A percentile compares a stretch with the other conserved stretches of the same genome.
Conservation (phyloP, 2,329 filamentous ascomycete genomes). For the Torrubiella hemipterigena region DNA sequence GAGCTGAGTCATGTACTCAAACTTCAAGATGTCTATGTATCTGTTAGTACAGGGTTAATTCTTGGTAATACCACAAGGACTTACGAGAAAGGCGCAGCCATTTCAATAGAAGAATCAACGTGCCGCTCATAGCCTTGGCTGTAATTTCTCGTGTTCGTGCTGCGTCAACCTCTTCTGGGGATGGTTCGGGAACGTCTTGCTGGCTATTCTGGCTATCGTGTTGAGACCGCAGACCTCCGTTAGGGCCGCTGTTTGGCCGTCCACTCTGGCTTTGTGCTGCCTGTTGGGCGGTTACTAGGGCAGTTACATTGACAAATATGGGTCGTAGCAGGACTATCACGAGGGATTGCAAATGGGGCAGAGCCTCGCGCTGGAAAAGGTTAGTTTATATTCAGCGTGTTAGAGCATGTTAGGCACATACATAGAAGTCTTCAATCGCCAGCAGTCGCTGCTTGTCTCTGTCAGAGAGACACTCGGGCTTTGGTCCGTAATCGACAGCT, state of each 20-base stretch:
- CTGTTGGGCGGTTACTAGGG: constrained; percentile 56
- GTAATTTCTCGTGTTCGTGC: constrained; percentile 76
- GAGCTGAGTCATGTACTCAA: constrained; percentile 89
- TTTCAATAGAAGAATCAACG: constrained; percentile 77
- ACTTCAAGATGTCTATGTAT: constrained; percentile 71
- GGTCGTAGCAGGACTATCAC: constrained; percentile 88
- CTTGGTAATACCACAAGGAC: constrained; percentile 20
- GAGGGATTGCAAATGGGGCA: constrained; percentile 83
- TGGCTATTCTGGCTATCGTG: constrained; percentile 18
- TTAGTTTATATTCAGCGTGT: constrained; percentile 15
- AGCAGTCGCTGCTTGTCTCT: constrained; percentile 52
- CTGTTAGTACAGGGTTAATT: constrained; percentile 8
- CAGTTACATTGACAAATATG: constrained; percentile 75
- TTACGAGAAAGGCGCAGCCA: constrained; percentile 93
- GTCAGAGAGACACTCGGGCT: constrained; percentile 32
- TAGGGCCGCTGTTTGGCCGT: constrained; percentile 23
- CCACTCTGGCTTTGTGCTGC: constrained; percentile 32
- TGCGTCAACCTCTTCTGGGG: constrained; percentile 69
- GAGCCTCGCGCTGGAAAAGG: constrained; percentile 46
- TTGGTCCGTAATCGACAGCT: constrained; percentile 33
- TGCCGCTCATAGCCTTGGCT: constrained; percentile 82
- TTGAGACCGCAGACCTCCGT: constrained; percentile 19
- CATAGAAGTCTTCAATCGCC: constrained; percentile 75
- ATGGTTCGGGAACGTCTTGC: constrained; percentile 32
- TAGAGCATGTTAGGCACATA: constrained; percentile 35